Base-by-base conservation (phyloP, 164 flowering plant genomes). In the Berberis thunbergii region DNA sequence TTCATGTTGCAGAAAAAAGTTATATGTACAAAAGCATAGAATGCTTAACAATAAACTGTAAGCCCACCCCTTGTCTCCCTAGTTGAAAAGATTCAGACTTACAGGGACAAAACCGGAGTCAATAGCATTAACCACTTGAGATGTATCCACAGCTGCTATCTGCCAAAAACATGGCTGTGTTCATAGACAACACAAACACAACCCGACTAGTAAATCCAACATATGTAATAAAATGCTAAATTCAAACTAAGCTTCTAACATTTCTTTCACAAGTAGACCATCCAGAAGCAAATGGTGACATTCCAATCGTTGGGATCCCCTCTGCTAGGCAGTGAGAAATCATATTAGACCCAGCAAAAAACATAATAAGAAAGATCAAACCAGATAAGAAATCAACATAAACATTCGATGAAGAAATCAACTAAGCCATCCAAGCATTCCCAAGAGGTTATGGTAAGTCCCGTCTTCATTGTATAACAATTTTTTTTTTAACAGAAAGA, bases 271-370 rank as follows among this genome's bases (percentile, higher is more conserved):
- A 66, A 60, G 99, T 94, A 64, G 89, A 78, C 99, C 99, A 94
- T 74, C 99, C 99, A 78, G 90, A 86, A 65, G 99, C 76, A 87
- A 86, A 89, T 61, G 99, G 99, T 70, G 97, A 82, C 84, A 94
- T 80, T 70, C 97, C 99, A 72, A 86, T 59, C 13, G 99, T 86
- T 60, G 99, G 97, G 68, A 94, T 81, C 66, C 97, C 96, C 82
- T 84, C 99, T 94, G 86, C 80, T 84, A 67, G 50, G 68, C 49
- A 70, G 73, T 9, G 41, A 11, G 1, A 61, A 69, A 54, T 43
- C 49, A 5, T 60, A 50, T 72, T 50, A 72, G 46, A n/a, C 40
- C 41, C 46, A 60, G 64, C 41, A 45, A 2, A 42, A 12, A 6
- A 11, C 1, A 10, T 3, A 52, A 6, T 52, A 7, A 1, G 11